Evolutionary conservation across 176 grass and related monocot species (phyloP), one percentile per base, ranked within the genome.

Genomic region (Elaeis guineensis): DNA sequence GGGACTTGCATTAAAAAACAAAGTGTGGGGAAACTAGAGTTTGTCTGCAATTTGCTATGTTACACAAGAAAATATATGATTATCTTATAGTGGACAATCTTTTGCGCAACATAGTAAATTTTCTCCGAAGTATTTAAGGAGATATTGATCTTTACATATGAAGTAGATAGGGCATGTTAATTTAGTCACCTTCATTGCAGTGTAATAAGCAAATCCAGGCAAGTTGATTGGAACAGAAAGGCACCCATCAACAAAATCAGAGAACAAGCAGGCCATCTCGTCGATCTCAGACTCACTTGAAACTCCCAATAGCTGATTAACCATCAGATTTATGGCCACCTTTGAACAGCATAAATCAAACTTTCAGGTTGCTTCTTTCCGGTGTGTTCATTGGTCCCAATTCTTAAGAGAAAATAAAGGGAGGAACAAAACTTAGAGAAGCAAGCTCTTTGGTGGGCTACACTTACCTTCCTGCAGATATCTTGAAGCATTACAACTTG

Each of bases 271-370:
- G 5, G 61, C 39, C 11, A 64, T 44, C 61, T 64, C 61, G 5
- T 23, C 19, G 19, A 64, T 50, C 61, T 64, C 61, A 0, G 61
- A 64, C 20, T 64, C 61, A 3, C 30, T 50, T 6, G 61, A 16
- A 15, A 64, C 30, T 22, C 61, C 61, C 20, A 64, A 19, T 49
- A 64, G 18, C 39, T 64, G 61, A 50, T 64, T 64, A 50, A 64
- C 61, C 61, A 64, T 64, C 61, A 64, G 39, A 50, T 49, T 64
- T 17, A 64, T 64, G 39, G 61, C 61, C 18, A 64, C 61, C 61
- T 64, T 48, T 8, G 20, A 50, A 22, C 20, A 63, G 2, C 11
- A 20, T 5, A 50, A 64, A 22, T 49, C 4, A 50, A 22, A 64
- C 5, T 20, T 17, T 63, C 19, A 23, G 23, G 21, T 26, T 17